These are phyloP conservation scores for Aspergillus eucalypticola DNA, from an alignment of 2,329 filamentous ascomycete genomes.

Conservation along the genomic window DNA sequence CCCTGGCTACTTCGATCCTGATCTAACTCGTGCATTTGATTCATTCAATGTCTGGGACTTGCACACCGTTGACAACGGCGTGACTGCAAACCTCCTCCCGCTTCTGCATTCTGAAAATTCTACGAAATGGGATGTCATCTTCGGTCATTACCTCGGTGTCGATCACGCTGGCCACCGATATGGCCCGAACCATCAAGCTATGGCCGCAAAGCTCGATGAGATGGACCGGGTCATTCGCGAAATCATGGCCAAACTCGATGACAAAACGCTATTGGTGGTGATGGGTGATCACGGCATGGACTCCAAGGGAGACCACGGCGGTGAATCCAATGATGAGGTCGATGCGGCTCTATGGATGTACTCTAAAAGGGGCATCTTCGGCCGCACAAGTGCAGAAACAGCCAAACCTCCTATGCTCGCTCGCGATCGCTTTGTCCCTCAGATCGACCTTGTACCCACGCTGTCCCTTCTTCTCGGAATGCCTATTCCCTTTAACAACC, in stretches of 20 bases:
- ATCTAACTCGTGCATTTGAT: slow-evolving; percentile 85
- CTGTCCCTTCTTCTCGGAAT: slow-evolving; percentile 83
- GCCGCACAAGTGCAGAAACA: slow-evolving; percentile 66
- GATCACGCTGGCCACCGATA: slow-evolving; percentile 97
- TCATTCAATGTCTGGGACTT: slow-evolving; percentile 99
- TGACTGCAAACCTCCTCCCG: slow-evolving; percentile 80
- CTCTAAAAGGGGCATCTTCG: slow-evolving; percentile 82
- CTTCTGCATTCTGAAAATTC: slow-evolving; percentile 67
- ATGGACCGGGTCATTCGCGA: slow-evolving; percentile 81
- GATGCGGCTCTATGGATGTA: slow-evolving; percentile 98
- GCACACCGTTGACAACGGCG: slow-evolving; percentile 94
- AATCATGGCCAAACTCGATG: slow-evolving; percentile 71
- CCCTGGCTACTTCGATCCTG: slow-evolving; percentile 85
- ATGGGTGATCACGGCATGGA: slow-evolving; percentile 99
- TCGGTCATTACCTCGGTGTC: slow-evolving; percentile 91
- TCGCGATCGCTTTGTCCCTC: slow-evolving; percentile 70
- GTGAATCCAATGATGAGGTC: slow-evolving; percentile 94
- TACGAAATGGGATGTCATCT: slow-evolving; percentile 85
- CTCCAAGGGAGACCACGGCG: slow-evolving; percentile 93
- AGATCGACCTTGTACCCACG: slow-evolving; percentile 95
- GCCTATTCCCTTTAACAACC: slow-evolving; percentile 93
- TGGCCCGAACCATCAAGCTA: slow-evolving; percentile 87
- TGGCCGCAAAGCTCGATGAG: slow-evolving; percentile 85
- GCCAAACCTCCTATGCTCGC: slow-evolving; percentile 64
- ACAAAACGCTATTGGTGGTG: slow-evolving; percentile 83